phyloP scores from a whole-genome alignment of 2,329 filamentous ascomycete species.

The Claviceps humidiphila region DNA sequence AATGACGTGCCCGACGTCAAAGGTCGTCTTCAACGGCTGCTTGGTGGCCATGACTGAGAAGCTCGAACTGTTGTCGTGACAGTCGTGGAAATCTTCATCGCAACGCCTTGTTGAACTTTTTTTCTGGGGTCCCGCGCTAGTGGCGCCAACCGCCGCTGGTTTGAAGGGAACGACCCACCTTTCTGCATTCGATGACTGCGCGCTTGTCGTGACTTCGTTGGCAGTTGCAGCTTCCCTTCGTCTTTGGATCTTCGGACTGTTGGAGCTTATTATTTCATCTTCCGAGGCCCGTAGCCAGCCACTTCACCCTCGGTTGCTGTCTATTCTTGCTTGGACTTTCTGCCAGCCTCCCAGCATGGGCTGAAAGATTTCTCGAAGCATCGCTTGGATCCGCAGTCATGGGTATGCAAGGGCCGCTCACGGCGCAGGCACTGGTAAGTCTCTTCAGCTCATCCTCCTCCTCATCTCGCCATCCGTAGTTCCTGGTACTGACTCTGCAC shows the following conservation, averaged over 20 bases:
- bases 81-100: background rate
- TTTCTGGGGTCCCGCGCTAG: constrained; percentile 1
- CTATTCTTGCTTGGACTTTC: background rate
- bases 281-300: background rate
- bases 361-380: background rate
- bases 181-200: background rate
- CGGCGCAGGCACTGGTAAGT: constrained; percentile 41
- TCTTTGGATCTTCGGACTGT: too few relatives aligned
- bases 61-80: background rate
- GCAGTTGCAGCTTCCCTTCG: too few relatives aligned
- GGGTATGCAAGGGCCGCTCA: constrained; percentile 42
- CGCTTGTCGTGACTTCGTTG: too few relatives aligned
- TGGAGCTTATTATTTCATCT: background rate
- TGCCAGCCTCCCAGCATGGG: background rate
- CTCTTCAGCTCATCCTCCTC: background rate
- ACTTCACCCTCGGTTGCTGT: background rate
- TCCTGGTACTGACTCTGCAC: background rate
- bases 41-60: constrained; percentile 39
- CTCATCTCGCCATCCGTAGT: background rate
- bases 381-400: constrained; percentile 18
- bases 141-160: background rate
- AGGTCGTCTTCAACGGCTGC: constrained; percentile 68
- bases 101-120: constrained; percentile 3
- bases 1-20: constrained; percentile 69
- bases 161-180: background rate